A percentile compares a stretch with the other conserved stretches of the same genome.
These are phyloP conservation scores for Xylaria venustula DNA, from an alignment of 495 filamentous ascomycete genomes.

Conservation along the genomic window DNA sequence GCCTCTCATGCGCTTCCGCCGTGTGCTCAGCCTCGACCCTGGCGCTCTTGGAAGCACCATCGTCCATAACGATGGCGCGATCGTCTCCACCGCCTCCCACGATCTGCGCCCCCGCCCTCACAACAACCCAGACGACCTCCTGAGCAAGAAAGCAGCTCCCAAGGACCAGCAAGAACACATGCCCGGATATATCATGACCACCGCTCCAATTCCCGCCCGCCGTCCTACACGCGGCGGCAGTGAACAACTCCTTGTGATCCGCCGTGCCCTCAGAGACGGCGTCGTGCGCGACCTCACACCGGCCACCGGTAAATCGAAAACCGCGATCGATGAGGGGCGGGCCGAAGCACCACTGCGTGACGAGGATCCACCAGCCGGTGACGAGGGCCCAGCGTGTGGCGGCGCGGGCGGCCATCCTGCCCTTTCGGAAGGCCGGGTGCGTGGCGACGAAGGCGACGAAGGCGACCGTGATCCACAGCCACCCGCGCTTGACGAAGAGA, in stretches of 20 bases:
- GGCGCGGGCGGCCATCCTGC: conserved; percentile 48
- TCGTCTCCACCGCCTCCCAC: conserved; percentile 49
- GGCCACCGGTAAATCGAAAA: conserved; percentile 78
- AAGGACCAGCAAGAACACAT: conserved; percentile 89
- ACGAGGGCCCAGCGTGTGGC: conserved; percentile 65
- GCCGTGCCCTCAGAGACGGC: conserved; percentile 26
- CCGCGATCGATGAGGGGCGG: conserved; percentile 82
- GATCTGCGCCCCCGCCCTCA: conserved; percentile 31
- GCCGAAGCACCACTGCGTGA: conserved; percentile 97
- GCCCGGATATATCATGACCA: conserved; percentile 90
- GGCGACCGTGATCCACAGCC: conserved; percentile 80
- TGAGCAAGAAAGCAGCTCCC: conserved; percentile 75
- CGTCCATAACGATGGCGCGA: conserved; percentile 55
- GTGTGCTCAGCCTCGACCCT: conserved; percentile 34
- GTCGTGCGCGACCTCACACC: conserved; percentile 57
- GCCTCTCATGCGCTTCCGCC: conserved; percentile 21
- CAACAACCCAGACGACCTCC: conserved; percentile 67
- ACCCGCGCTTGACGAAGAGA: conserved; percentile 91
- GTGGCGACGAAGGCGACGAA: conserved; percentile 62
- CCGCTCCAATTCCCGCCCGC: conserved; percentile 82
- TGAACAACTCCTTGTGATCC: conserved; percentile 54
- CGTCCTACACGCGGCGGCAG: conserved; percentile 77
- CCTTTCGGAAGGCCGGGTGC: conserved; percentile 50
- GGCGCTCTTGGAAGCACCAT: conserved; percentile 57
- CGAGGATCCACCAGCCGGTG: conserved; percentile 70